Percentiles rank a stretch among this genome's conserved stretches.
phyloP scores from a whole-genome alignment of 2,329 filamentous ascomycete species.

The Pyrenochaeta sp. region DNA sequence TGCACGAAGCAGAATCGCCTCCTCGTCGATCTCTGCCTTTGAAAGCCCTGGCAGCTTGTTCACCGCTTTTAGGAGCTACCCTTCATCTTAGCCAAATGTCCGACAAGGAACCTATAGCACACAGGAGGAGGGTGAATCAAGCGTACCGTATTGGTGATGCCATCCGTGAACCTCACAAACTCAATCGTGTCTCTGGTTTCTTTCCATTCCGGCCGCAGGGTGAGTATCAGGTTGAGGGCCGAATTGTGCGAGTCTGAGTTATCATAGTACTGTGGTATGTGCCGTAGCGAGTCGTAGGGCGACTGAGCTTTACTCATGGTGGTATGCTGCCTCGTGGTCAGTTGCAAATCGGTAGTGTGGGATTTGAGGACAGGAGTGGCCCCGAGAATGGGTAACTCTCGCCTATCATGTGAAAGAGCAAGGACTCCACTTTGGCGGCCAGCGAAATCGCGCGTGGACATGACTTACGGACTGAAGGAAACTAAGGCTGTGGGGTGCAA shows the following conservation, averaged over 20 bases:
- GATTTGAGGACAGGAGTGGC: not conserved
- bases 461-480: conserved; percentile 2
- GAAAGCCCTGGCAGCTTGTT: conserved; percentile 74
- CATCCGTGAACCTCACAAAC: conserved; percentile 92
- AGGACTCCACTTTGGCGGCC: no score
- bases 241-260: conserved; percentile 79
- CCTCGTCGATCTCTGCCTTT: conserved; percentile 79
- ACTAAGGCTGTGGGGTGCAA: not conserved
- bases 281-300: conserved; percentile 49
- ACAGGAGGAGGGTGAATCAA: not conserved
- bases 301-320: conserved; percentile 38
- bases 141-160: conserved; percentile 91
- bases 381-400: not conserved
- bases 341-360: conserved; percentile 2
- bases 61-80: conserved; percentile 73
- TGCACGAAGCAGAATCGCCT: conserved; percentile 87
- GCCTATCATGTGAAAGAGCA: conserved; percentile 16
- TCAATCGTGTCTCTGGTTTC: conserved; percentile 76
- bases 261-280: conserved; percentile 82
- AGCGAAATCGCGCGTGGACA: not conserved
- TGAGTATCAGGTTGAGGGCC: conserved; percentile 79
- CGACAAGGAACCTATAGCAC: not conserved
- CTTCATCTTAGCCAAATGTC: conserved; percentile 14
- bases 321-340: conserved; percentile 16
- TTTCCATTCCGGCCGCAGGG: conserved; percentile 85